Conservation (phyloP, 306 rosid genomes). For the Dryas drummondii region DNA sequence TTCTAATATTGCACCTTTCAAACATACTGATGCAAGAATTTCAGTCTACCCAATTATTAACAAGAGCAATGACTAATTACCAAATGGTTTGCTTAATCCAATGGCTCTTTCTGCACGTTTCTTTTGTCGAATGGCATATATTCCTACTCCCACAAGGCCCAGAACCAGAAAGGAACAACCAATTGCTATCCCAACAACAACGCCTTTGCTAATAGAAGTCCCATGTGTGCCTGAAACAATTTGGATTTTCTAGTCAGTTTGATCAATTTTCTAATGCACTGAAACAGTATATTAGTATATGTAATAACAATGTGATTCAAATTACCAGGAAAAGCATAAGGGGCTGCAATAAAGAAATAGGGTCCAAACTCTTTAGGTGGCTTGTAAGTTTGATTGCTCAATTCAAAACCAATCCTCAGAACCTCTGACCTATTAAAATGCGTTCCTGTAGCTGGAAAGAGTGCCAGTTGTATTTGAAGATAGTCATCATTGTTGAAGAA, state of each 20-base stretch:
- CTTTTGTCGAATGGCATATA: constrained; percentile 80
- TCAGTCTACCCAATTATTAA: constrained; percentile 7
- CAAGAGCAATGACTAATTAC: constrained; percentile 39
- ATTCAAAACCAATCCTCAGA: constrained; percentile 72
- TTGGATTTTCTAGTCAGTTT: constrained; percentile 29
- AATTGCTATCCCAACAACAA: constrained; percentile 51
- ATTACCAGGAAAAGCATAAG: constrained; percentile 73
- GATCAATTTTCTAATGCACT: neutral
- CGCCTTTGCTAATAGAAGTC: constrained; percentile 48
- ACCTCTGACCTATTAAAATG: constrained; percentile 70
- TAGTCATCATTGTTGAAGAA: constrained; percentile 73
- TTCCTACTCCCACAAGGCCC: constrained; percentile 59
- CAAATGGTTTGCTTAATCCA: constrained; percentile 81
- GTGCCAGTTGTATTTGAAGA: constrained; percentile 75
- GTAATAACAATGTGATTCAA: neutral
- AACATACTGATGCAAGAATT: constrained; percentile 9
- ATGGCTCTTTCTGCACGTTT: constrained; percentile 93
- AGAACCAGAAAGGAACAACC: constrained; percentile 59
- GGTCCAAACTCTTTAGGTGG: constrained; percentile 85
- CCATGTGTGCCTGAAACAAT: constrained; percentile 42
- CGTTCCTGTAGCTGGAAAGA: constrained; percentile 68
- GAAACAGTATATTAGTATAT: constrained; percentile 3
- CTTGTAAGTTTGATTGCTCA: constrained; percentile 83
- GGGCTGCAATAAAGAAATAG: constrained; percentile 63
- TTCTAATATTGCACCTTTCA: constrained; percentile 4